phyloP scores from a whole-genome alignment of 169 alveolate species.

The Theileria luwenshuni region DNA sequence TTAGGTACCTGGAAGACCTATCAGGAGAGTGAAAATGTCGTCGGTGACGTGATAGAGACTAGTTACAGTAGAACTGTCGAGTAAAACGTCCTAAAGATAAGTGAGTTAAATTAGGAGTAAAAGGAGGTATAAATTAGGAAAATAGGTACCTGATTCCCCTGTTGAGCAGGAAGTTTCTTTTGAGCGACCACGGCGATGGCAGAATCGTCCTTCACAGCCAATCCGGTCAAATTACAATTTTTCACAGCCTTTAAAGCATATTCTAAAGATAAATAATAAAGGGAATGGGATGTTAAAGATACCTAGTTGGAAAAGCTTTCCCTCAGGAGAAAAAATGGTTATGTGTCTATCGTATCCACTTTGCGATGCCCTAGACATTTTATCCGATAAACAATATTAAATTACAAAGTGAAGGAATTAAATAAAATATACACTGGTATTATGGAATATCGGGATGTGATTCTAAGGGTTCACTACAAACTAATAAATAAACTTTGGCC shows the following conservation, averaged over 20 bases:
- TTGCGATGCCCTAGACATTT: slow-evolving; percentile 86
- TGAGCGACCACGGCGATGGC: slow-evolving; percentile 93
- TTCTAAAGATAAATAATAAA: slow-evolving; percentile 72
- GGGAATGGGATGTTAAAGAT: background rate
- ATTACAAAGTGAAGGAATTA: background rate
- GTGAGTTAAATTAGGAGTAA: background rate
- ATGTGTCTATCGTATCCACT: slow-evolving; percentile 90
- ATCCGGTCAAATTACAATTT: slow-evolving; percentile 91
- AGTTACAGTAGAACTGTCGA: slow-evolving; percentile 77
- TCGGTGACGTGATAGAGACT: slow-evolving; percentile 80
- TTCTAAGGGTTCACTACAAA: slow-evolving; percentile 4
- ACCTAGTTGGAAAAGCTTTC: slow-evolving; percentile 95
- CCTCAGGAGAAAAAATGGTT: slow-evolving; percentile 98
- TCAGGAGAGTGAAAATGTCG: slow-evolving; percentile 76
- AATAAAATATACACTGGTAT: background rate
- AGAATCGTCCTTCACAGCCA: slow-evolving; percentile 96
- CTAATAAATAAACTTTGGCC: background rate
- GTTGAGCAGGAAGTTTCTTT: slow-evolving; percentile 90
- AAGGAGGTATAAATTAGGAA: background rate
- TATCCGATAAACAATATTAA: slow-evolving; percentile 14
- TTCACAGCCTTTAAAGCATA: slow-evolving; percentile 98
- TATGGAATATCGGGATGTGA: slow-evolving; percentile 8
- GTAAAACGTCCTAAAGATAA: slow-evolving; percentile 76
- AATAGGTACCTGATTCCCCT: slow-evolving; percentile 65
- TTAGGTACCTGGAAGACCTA: slow-evolving; percentile 81